Evolutionary conservation across 1,284 basidiomycete species (phyloP).

Genomic region (Phellinidium pouzarii): DNA sequence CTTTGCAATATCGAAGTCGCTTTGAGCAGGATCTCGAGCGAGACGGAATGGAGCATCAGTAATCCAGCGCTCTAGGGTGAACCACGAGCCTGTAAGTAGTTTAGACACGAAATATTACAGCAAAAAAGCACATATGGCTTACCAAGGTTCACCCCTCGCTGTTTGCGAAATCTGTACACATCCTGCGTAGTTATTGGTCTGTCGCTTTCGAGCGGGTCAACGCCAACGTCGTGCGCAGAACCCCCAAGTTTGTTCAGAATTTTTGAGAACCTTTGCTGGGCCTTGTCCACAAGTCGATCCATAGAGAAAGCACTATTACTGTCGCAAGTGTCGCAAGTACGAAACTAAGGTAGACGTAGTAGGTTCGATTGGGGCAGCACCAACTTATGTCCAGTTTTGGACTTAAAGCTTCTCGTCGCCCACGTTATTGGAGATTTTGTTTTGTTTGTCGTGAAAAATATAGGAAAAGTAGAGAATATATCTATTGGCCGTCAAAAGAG

Average conservation of each 20-base stretch:
- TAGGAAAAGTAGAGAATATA: too few species aligned
- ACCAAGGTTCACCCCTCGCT: conserved; percentile 82
- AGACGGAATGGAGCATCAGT: conserved; percentile 46
- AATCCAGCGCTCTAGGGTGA: conserved; percentile 76
- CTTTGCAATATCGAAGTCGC: conserved; percentile 70
- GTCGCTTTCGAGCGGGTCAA: neutral
- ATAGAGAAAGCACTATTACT: too few species aligned
- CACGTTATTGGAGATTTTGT: too few species aligned
- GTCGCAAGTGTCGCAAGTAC: too few species aligned
- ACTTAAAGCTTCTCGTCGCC: too few species aligned
- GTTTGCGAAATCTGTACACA: conserved; percentile 64
- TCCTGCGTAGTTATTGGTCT: conserved; percentile 24
- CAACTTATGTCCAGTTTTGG: too few species aligned
- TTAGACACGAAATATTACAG: neutral
- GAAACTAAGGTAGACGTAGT: too few species aligned
- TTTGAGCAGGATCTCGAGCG: conserved; percentile 52
- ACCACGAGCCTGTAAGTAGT: conserved; percentile 54
- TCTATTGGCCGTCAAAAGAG: too few species aligned
- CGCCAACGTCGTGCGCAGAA: neutral
- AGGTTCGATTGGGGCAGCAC: too few species aligned
- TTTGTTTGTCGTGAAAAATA: too few species aligned
- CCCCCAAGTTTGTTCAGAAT: neutral
- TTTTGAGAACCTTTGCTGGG: neutral
- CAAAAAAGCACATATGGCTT: conserved; percentile 21
- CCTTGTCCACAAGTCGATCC: neutral